Evolutionary conservation across 2,329 filamentous ascomycete species (phyloP).

Genomic region (Trichoderma afroharzianum): DNA sequence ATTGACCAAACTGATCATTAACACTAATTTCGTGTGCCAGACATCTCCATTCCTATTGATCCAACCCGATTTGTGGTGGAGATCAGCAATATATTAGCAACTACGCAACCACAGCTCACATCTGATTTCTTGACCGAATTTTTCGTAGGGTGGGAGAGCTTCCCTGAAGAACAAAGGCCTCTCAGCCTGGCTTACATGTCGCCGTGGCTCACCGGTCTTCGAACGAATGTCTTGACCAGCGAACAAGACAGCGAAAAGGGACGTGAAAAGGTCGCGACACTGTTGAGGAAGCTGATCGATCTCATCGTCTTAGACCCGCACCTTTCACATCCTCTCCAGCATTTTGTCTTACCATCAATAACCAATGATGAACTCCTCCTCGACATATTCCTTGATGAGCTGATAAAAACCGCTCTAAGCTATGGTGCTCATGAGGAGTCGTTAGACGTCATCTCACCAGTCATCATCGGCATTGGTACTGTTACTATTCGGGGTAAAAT

Average conservation of each 20-base stretch:
- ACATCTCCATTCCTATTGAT: conserved; percentile 60
- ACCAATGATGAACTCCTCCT: conserved; percentile 61
- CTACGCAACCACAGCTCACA: conserved; percentile 63
- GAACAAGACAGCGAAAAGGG: conserved; percentile 64
- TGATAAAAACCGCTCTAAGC: conserved; percentile 59
- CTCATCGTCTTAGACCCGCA: conserved; percentile 59
- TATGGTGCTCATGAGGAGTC: conserved; percentile 57
- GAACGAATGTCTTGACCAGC: conserved; percentile 54
- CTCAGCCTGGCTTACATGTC: conserved; percentile 67
- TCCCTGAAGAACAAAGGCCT: conserved; percentile 63
- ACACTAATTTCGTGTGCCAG: conserved; percentile 32
- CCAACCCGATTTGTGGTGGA: conserved; percentile 62
- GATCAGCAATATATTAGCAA: conserved; percentile 61
- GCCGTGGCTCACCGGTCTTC: conserved; percentile 62
- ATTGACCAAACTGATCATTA: neutral
- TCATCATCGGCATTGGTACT: conserved; percentile 60
- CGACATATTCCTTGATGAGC: conserved; percentile 65
- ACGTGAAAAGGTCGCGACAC: conserved; percentile 58
- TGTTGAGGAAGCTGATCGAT: conserved; percentile 66
- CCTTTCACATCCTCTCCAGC: conserved; percentile 58
- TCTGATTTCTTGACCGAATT: conserved; percentile 70
- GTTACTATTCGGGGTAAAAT: conserved; percentile 63
- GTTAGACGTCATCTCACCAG: conserved; percentile 58
- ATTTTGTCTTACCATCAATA: conserved; percentile 62
- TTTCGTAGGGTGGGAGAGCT: conserved; percentile 69